These are phyloP conservation scores for Pisolithus microcarpus DNA, from an alignment of 768 basidiomycete genomes.

Conservation along the genomic window DNA sequence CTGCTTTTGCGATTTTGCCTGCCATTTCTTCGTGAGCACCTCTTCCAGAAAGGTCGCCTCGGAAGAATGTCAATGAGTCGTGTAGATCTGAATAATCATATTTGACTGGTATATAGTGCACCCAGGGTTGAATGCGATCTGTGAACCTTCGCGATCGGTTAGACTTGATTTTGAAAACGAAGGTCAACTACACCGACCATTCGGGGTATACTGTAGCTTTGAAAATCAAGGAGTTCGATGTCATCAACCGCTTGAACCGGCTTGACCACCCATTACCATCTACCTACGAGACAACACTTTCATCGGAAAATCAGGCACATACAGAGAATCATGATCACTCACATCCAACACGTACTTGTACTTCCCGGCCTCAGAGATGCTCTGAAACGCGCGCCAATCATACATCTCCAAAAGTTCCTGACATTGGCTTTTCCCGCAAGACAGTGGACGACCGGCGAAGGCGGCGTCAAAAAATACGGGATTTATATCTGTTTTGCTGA, in stretches of 20 bases:
- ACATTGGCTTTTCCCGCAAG: conserved; percentile 38
- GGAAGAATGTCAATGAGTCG: conserved; percentile 64
- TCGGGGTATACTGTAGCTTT: conserved; percentile 60
- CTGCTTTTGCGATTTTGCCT: conserved; percentile 42
- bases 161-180: conserved; percentile 38
- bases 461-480: conserved; percentile 49
- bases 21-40: conserved; percentile 51
- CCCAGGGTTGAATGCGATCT: conserved; percentile 51
- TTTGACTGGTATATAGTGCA: conserved; percentile 62
- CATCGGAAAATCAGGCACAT: conserved; percentile 56
- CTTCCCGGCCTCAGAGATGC: conserved; percentile 36
- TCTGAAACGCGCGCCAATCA: conserved; percentile 40
- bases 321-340: conserved; percentile 6
- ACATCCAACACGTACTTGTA: conserved; percentile 53
- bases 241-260: conserved; percentile 54
- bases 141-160: conserved; percentile 37
- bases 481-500: conserved; percentile 37
- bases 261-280: conserved; percentile 57
- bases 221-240: conserved; percentile 50
- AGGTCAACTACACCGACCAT: conserved; percentile 43
- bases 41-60: conserved; percentile 30
- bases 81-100: conserved; percentile 57
- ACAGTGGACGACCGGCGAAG: conserved; percentile 37
- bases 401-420: conserved; percentile 36
- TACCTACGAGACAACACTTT: conserved; percentile 42